Conservation (phyloP, 345 rosid genomes). For the Eucalyptus pauciflora region DNA sequence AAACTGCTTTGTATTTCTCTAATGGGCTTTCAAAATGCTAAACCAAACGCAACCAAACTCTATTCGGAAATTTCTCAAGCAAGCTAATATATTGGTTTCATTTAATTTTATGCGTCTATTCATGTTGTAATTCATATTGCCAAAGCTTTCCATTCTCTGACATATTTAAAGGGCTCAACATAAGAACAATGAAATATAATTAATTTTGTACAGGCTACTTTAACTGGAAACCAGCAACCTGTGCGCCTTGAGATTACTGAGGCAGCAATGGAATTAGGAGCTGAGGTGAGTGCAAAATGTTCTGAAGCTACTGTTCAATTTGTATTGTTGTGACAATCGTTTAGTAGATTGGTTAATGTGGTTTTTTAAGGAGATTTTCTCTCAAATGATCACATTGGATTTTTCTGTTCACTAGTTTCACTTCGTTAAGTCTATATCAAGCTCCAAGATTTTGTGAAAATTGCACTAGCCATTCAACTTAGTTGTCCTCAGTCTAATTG, state of each 20-base stretch:
- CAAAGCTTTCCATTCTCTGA: background rate
- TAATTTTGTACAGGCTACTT: slow-evolving; percentile 41
- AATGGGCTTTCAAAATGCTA: too few species aligned
- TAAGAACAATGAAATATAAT: background rate
- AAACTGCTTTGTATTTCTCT: too few species aligned
- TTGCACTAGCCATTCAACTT: background rate
- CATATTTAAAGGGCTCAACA: background rate
- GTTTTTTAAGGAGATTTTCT: background rate
- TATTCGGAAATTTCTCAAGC: background rate
- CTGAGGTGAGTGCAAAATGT: slow-evolving; percentile 45
- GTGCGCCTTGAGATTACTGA: slow-evolving; percentile 86
- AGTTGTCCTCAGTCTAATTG: background rate
- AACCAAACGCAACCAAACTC: background rate
- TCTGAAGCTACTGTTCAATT: background rate
- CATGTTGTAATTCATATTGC: background rate
- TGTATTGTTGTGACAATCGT: background rate
- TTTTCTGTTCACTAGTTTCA: background rate
- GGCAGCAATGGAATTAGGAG: slow-evolving; percentile 90
- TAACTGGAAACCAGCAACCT: slow-evolving; percentile 90
- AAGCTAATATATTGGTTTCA: background rate
- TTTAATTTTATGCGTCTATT: background rate
- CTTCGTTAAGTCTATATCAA: background rate
- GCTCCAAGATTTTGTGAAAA: background rate
- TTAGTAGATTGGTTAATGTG: background rate
- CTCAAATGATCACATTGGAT: background rate